These are phyloP conservation scores for Ceratobasidium sp. DNA, from an alignment of 1,284 basidiomycete genomes.

Conservation along the genomic window DNA sequence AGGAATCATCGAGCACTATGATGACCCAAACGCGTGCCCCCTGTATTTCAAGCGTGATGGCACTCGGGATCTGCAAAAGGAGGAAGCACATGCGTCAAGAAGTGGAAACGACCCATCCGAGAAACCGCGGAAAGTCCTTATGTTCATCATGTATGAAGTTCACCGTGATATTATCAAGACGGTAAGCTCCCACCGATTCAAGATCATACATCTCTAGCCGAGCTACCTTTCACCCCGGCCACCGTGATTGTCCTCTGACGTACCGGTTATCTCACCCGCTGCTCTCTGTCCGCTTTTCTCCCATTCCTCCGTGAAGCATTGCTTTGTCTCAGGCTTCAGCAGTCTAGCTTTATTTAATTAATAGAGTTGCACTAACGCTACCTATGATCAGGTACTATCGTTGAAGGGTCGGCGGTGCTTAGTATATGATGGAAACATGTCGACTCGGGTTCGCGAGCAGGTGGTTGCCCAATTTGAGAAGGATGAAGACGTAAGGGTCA, in stretches of 20 bases:
- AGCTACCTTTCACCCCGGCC: no score
- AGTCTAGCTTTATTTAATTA: no score
- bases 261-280: no score
- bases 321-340: background rate
- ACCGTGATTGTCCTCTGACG: no score
- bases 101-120: background rate
- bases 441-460: background rate
- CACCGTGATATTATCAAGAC: slow-evolving; percentile 2
- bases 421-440: slow-evolving; percentile 29
- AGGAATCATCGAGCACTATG: background rate
- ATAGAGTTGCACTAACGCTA: no score
- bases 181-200: background rate
- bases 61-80: background rate
- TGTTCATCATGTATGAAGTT: slow-evolving; percentile 6
- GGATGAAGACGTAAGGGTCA: background rate
- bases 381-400: background rate
- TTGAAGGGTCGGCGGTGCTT: background rate
- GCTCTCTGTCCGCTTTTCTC: no score
- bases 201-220: no score
- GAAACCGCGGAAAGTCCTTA: slow-evolving; percentile 1
- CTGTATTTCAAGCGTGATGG: slow-evolving; percentile 15
- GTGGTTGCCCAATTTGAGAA: slow-evolving; percentile 8
- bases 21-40: background rate
- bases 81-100: background rate
- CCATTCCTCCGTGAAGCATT: no score